Percentiles rank a stretch among this genome's conserved stretches.
Evolutionary conservation across 441 rosid genomes (phyloP).

Genomic region (Pelargonium hybrid): DNA sequence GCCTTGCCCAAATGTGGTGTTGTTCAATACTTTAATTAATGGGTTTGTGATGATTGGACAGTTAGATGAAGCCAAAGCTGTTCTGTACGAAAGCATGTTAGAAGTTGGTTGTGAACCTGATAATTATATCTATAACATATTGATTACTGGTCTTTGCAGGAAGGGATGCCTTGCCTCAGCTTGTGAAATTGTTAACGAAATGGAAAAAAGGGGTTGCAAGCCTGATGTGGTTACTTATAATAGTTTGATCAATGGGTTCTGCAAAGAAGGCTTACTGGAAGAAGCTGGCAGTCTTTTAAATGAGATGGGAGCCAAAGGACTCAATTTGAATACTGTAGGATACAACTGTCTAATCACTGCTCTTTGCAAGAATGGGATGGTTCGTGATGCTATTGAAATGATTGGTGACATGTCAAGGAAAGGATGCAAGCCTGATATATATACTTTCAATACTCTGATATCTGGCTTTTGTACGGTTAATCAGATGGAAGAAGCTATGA

Average conservation of each 20-base stretch:
- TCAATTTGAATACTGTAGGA: constrained; percentile 57
- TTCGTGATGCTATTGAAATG: constrained; percentile 41
- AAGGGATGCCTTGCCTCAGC: constrained; percentile 52
- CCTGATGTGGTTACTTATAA: constrained; percentile 59
- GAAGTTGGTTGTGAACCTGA: constrained; percentile 36
- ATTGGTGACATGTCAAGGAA: constrained; percentile 54
- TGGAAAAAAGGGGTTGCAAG: constrained; percentile 43
- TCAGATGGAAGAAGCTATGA: constrained; percentile 45
- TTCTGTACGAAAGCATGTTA: constrained; percentile 32
- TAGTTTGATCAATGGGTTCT: constrained; percentile 48
- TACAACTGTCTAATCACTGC: constrained; percentile 56
- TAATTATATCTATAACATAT: constrained; percentile 49
- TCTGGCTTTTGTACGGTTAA: constrained; percentile 55
- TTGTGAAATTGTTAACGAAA: constrained; percentile 39
- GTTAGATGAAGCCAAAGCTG: constrained; percentile 52
- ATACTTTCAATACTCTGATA: constrained; percentile 64
- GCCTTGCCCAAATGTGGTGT: constrained; percentile 38
- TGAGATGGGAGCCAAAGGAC: constrained; percentile 45
- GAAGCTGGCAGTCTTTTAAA: constrained; percentile 38
- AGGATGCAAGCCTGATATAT: constrained; percentile 74
- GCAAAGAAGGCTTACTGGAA: constrained; percentile 52
- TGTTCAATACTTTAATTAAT: constrained; percentile 51
- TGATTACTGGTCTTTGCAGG: constrained; percentile 58
- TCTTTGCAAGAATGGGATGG: constrained; percentile 43
- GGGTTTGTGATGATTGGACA: constrained; percentile 52